phyloP scores from a whole-genome alignment of 257 asterid species.

The Striga asiatica region DNA sequence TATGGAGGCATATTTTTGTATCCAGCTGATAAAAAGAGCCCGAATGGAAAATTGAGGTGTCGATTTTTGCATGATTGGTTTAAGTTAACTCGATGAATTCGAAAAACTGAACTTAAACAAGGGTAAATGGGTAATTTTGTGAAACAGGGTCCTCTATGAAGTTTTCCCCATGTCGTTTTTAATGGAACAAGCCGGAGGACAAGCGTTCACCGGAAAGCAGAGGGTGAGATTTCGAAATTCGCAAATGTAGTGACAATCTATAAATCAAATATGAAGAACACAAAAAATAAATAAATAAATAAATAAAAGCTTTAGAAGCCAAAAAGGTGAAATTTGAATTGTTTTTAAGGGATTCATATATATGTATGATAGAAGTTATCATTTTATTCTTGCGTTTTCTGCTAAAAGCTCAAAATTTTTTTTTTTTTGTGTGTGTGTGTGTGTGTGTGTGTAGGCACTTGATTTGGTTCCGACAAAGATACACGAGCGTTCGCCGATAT shows the following conservation, averaged over 20 bases:
- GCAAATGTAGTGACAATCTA: not conserved
- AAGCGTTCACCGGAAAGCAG: conserved; percentile 81
- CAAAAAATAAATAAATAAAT: too few relatives aligned
- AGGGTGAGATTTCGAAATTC: conserved; percentile 35
- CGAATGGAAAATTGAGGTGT: conserved; percentile 77
- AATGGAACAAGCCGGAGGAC: conserved; percentile 99
- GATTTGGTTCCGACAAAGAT: conserved; percentile 72
- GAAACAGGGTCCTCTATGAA: conserved; percentile 79
- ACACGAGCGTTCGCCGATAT: conserved; percentile 89
- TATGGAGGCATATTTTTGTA: conserved; percentile 95
- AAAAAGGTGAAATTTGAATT: too few relatives aligned
- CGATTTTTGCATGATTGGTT: not conserved
- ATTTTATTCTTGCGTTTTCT: too few relatives aligned
- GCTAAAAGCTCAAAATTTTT: too few relatives aligned
- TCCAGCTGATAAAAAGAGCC: conserved; percentile 98
- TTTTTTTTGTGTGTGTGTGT: too few relatives aligned
- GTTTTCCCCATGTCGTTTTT: conserved; percentile 97
- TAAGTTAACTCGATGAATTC: not conserved
- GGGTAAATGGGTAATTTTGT: conserved; percentile 3
- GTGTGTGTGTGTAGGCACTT: conserved; percentile 82
- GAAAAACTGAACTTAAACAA: too few relatives aligned
- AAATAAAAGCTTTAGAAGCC: too few relatives aligned
- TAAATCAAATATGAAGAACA: too few relatives aligned
- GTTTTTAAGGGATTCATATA: too few relatives aligned
- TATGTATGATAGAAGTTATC: too few relatives aligned